Percentiles rank a stretch among this genome's conserved stretches.
Evolutionary conservation across 805 yeast species (phyloP).

Genomic region (Suhomyces sp.): DNA sequence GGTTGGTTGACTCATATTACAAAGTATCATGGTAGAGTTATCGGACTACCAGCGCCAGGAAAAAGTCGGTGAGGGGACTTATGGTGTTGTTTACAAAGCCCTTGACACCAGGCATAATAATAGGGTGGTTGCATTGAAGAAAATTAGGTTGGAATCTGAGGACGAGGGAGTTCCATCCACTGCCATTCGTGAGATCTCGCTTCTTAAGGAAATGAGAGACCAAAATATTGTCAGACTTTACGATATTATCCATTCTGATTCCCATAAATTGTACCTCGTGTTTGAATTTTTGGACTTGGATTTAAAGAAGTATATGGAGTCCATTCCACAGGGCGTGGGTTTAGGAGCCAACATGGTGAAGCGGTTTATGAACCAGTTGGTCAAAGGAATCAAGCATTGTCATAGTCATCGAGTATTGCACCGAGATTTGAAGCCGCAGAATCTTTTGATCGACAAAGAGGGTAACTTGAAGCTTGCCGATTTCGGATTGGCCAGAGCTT

Average conservation of each 20-base stretch:
- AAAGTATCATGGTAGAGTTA: conserved; percentile 67
- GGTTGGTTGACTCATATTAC: neutral
- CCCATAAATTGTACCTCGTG: conserved; percentile 87
- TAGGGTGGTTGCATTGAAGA: conserved; percentile 92
- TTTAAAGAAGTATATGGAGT: conserved; percentile 94
- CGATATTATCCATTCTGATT: conserved; percentile 93
- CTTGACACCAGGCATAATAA: conserved; percentile 84
- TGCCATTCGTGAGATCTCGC: conserved; percentile 93
- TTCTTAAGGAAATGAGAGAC: conserved; percentile 89
- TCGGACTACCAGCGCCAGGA: conserved; percentile 91
- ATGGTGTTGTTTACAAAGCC: conserved; percentile 97
- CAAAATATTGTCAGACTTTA: conserved; percentile 88
- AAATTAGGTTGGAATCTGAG: conserved; percentile 92
- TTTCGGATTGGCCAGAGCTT: conserved; percentile 95
- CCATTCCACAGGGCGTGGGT: conserved; percentile 86
- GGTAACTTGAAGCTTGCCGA: conserved; percentile 72
- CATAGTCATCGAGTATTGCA: conserved; percentile 93
- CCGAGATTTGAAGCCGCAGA: conserved; percentile 96
- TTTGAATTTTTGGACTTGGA: conserved; percentile 93
- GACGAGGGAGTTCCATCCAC: conserved; percentile 99
- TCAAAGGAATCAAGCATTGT: conserved; percentile 88
- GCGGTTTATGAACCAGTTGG: conserved; percentile 86
- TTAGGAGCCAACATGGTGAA: conserved; percentile 88
- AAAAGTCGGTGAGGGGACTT: conserved; percentile 96
- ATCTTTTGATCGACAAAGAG: conserved; percentile 88